Evolutionary conservation across 306 rosid genomes (phyloP).

Genomic region (Cyclanthera cordifolia): DNA sequence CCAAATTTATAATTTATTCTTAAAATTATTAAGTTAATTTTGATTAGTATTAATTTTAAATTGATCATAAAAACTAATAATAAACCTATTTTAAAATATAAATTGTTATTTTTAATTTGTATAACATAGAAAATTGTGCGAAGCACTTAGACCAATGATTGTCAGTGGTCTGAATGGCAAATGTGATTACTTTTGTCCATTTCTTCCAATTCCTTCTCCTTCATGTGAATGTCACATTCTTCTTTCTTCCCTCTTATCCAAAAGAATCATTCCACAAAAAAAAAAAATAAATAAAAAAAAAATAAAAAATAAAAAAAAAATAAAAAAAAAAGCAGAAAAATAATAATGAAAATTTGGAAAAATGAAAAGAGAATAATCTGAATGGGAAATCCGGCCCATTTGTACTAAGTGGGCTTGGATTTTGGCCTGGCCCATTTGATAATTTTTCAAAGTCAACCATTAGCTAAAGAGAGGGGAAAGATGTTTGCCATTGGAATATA

Average conservation of each 20-base stretch:
- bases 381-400: not conserved
- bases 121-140: no score
- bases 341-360: no score
- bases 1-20: no score
- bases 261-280: not conserved
- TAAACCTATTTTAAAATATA: no score
- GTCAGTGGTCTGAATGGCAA: not conserved
- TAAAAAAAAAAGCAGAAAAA: not conserved
- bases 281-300: not conserved
- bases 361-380: not conserved
- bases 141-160: not conserved
- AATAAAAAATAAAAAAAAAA: no score
- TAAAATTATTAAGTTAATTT: no score
- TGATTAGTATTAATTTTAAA: no score
- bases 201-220: not conserved
- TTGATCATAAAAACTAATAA: no score
- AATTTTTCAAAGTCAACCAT: no score
- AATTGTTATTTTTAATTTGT: no score
- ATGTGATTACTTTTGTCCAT: not conserved
- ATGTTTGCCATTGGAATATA: no score
- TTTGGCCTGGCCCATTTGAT: not conserved
- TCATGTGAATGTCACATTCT: constrained; percentile 7
- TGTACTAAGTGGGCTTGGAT: not conserved
- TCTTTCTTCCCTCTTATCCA: not conserved
- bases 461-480: no score